Evolutionary conservation across 2,329 filamentous ascomycete species (phyloP).

Genomic region (Neofusicoccum umdonicola): DNA sequence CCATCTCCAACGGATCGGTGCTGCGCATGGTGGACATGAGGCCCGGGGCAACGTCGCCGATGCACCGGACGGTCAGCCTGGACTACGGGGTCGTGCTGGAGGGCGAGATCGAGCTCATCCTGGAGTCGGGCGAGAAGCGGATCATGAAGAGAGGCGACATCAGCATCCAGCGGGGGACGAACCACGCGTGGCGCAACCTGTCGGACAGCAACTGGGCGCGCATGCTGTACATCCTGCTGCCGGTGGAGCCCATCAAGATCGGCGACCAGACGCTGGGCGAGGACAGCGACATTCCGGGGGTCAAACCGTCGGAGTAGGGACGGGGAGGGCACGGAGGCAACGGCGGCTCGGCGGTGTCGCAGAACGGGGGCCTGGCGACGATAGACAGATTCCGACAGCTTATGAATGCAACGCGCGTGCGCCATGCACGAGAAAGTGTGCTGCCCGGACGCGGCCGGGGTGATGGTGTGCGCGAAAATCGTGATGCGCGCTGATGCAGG

Average conservation of each 20-base stretch:
- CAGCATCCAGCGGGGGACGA: conserved; percentile 17
- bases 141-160: conserved; percentile 18
- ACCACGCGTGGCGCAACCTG: conserved; percentile 16
- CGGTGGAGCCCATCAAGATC: conserved; percentile 33
- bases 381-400: no score
- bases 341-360: no score
- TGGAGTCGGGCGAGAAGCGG: conserved; percentile 38
- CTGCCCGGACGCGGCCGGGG: no score
- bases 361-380: no score
- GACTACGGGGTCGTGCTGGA: conserved; percentile 42
- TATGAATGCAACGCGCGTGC: no score
- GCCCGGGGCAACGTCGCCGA: conserved; percentile 34
- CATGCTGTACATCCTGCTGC: conserved; percentile 39
- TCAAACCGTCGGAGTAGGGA: conserved; percentile 32
- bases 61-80: conserved; percentile 41
- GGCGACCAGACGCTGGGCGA: conserved; percentile 33
- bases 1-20: conserved; percentile 48
- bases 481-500: no score
- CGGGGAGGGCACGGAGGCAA: not conserved
- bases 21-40: conserved; percentile 42
- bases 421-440: no score
- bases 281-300: conserved; percentile 36
- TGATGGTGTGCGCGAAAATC: no score
- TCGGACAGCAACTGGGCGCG: conserved; percentile 30
- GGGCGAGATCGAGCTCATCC: conserved; percentile 37